A percentile compares a stretch with the other conserved stretches of the same genome.
Evolutionary conservation across 805 yeast genomes (phyloP).

Genomic region (Priceomyces haplophilus): DNA sequence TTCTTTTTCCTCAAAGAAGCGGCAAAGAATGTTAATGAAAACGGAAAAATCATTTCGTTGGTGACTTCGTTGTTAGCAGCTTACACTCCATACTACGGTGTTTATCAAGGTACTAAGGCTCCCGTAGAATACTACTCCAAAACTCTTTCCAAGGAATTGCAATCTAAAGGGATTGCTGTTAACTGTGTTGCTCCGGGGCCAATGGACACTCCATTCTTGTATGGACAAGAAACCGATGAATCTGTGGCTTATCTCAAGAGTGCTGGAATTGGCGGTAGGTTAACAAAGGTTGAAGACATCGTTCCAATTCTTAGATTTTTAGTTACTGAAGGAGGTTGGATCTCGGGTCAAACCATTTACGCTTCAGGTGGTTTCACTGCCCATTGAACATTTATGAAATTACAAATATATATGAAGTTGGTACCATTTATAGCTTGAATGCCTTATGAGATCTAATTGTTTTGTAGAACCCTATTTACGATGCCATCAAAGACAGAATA

Average conservation of each 20-base stretch:
- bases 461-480: slow-evolving; percentile 49
- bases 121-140: slow-evolving; percentile 54
- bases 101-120: slow-evolving; percentile 57
- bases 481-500: slow-evolving; percentile 52
- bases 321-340: slow-evolving; percentile 65
- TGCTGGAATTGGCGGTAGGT: slow-evolving; percentile 45
- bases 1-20: slow-evolving; percentile 61
- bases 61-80: slow-evolving; percentile 69
- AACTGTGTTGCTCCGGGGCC: slow-evolving; percentile 65
- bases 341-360: slow-evolving; percentile 66
- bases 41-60: slow-evolving; percentile 53
- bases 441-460: no score
- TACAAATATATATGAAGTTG: background rate
- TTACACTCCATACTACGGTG: slow-evolving; percentile 50
- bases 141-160: slow-evolving; percentile 54
- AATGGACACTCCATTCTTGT: slow-evolving; percentile 65
- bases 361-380: slow-evolving; percentile 69
- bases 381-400: slow-evolving; percentile 31
- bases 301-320: slow-evolving; percentile 61
- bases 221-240: slow-evolving; percentile 54
- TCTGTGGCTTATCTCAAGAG: slow-evolving; percentile 55
- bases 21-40: slow-evolving; percentile 45
- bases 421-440: no score
- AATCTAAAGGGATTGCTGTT: slow-evolving; percentile 44
- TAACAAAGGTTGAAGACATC: slow-evolving; percentile 58